Conservation (phyloP, 768 basidiomycete species). For the Piloderma croceum region DNA sequence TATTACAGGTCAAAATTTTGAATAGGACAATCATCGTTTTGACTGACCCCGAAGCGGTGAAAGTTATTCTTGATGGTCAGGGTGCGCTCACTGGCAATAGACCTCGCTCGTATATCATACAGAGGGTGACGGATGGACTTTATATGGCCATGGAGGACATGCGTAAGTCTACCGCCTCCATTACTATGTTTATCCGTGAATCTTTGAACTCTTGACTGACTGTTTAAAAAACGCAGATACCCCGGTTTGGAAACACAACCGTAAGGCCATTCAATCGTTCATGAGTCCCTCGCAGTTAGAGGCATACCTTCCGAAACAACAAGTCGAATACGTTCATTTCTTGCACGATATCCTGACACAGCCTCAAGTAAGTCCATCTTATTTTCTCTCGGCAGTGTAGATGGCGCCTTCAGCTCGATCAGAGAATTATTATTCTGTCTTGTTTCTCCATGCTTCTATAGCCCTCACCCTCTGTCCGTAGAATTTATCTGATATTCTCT, state of each 20-base stretch:
- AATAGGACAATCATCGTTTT: conserved; percentile 21
- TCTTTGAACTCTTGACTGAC: too few species aligned
- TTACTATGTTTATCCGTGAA: neutral
- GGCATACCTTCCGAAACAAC: conserved; percentile 21
- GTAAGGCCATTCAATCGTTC: conserved; percentile 14
- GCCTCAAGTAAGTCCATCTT: conserved; percentile 17
- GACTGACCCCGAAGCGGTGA: conserved; percentile 13
- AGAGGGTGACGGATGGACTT: conserved; percentile 14
- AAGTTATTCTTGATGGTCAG: conserved; percentile 21
- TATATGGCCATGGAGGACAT: conserved; percentile 13
- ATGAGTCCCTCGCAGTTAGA: conserved; percentile 16
- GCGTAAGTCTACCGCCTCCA: conserved; percentile 6
- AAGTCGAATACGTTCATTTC: conserved; percentile 25
- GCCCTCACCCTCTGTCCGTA: too few species aligned
- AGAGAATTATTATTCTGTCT: too few species aligned
- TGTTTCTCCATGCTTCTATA: too few species aligned
- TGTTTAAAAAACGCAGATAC: too few species aligned
- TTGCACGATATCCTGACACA: conserved; percentile 22
- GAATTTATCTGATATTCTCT: too few species aligned
- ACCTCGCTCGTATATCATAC: too few species aligned
- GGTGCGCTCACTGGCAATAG: conserved; percentile 14
- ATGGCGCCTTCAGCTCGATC: too few species aligned
- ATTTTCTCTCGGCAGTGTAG: neutral
- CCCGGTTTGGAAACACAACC: conserved; percentile 12
- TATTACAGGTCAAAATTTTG: too few species aligned